These are phyloP conservation scores for Vaccinium darrowii DNA, from an alignment of 148 eudicot genomes.

Conservation along the genomic window DNA sequence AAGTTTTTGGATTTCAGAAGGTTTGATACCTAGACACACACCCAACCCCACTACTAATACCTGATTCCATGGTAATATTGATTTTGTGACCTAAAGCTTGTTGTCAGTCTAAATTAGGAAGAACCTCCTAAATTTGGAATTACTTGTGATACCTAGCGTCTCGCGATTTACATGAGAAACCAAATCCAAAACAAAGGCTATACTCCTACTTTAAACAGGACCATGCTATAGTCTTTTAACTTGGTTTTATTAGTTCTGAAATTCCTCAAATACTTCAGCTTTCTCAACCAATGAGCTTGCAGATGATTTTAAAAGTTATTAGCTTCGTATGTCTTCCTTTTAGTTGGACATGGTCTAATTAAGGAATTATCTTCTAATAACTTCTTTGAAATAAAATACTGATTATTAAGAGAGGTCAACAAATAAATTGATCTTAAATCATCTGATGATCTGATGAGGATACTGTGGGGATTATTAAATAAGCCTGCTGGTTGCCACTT, in stretches of 20 bases:
- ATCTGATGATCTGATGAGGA: not conserved
- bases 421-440: not conserved
- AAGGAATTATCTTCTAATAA: not conserved
- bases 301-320: not conserved
- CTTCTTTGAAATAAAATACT: not conserved
- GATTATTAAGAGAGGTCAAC: not conserved
- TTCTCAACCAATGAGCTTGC: not conserved
- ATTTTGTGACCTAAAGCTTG: not conserved
- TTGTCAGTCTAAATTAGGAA: not conserved
- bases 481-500: not conserved
- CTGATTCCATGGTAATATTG: not conserved
- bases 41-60: not conserved
- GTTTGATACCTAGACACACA: not conserved
- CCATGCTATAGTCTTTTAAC: not conserved
- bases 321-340: not conserved
- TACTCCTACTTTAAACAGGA: not conserved
- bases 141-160: no score
- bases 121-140: not conserved
- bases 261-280: not conserved
- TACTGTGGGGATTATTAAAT: not conserved
- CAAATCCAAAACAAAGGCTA: not conserved
- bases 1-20: not conserved
- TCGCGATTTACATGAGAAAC: not conserved
- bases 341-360: not conserved
- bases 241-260: not conserved